Evolutionary conservation across 495 filamentous ascomycete species (phyloP).

Genomic region (Hyaloscypha bicolor): DNA sequence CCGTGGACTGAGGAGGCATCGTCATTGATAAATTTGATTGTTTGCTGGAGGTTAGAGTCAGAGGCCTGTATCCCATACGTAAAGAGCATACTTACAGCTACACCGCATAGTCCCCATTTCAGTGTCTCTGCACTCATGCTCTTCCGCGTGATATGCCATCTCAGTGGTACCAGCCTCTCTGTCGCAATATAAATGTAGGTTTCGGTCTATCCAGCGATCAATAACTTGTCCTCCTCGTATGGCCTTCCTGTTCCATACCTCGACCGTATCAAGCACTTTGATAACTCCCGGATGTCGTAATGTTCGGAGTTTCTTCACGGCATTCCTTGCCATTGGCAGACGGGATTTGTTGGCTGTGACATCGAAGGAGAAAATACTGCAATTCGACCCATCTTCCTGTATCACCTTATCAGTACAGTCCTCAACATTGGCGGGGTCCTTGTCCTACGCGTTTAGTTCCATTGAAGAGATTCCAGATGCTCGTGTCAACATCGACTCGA

Average conservation of each 20-base stretch:
- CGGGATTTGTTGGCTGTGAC: conserved; percentile 73
- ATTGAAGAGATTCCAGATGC: conserved; percentile 91
- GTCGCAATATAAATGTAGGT: conserved; percentile 93
- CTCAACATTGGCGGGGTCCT: neutral
- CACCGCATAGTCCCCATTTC: conserved; percentile 90
- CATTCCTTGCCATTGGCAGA: conserved; percentile 87
- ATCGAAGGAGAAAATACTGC: conserved; percentile 97
- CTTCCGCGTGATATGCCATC: conserved; percentile 84
- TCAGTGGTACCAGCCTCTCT: conserved; percentile 80
- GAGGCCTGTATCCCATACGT: neutral
- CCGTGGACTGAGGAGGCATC: conserved; percentile 92
- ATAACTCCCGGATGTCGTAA: conserved; percentile 93
- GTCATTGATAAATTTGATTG: conserved; percentile 92
- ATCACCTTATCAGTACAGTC: conserved; percentile 7
- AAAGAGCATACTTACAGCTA: conserved; percentile 63
- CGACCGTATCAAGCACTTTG: conserved; percentile 89
- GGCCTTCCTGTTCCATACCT: conserved; percentile 59
- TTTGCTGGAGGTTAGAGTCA: conserved; percentile 56
- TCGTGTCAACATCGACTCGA: conserved; percentile 81
- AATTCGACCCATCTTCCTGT: conserved; percentile 89
- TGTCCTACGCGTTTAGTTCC: conserved; percentile 79
- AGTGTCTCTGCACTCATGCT: conserved; percentile 83
- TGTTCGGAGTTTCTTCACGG: conserved; percentile 87
- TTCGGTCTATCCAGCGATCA: conserved; percentile 65
- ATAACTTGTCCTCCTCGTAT: conserved; percentile 3